Percentiles rank a stretch among this genome's conserved stretches.
These are phyloP conservation scores for Cordyceps javanica DNA, from an alignment of 2,329 filamentous ascomycete species.

Conservation along the genomic window DNA sequence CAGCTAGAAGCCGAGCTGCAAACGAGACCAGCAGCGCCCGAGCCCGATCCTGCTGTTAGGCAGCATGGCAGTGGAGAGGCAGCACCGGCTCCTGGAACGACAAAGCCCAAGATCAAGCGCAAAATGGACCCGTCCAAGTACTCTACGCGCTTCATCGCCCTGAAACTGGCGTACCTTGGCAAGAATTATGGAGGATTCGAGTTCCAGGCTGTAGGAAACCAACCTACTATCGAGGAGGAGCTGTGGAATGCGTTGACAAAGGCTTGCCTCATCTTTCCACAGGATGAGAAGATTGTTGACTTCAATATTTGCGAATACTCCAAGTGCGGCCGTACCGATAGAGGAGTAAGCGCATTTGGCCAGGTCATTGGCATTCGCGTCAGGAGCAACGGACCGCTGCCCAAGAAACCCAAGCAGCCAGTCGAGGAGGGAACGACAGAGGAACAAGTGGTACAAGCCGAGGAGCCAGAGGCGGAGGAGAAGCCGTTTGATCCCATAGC, in stretches of 20 bases:
- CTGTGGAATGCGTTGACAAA: constrained; percentile 86
- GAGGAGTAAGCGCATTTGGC: constrained; percentile 92
- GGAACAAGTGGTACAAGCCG: constrained; percentile 11
- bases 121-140: constrained; percentile 76
- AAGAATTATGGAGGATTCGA: constrained; percentile 91
- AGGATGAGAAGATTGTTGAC: constrained; percentile 57
- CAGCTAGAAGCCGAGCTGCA: constrained; percentile 62
- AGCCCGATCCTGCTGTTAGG: background rate
- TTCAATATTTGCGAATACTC: constrained; percentile 86
- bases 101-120: constrained; percentile 38
- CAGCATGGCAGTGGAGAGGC: constrained; percentile 8
- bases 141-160: constrained; percentile 73
- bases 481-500: constrained; percentile 56
- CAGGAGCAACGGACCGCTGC: constrained; percentile 66
- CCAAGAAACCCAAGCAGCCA: constrained; percentile 18
- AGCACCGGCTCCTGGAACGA: constrained; percentile 15
- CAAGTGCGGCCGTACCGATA: constrained; percentile 90
- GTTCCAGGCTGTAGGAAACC: constrained; percentile 64
- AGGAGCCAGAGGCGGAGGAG: constrained; percentile 16
- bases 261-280: constrained; percentile 72
- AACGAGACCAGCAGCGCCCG: constrained; percentile 30
- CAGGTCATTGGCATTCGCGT: constrained; percentile 85
- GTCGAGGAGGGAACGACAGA: background rate
- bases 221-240: constrained; percentile 86
- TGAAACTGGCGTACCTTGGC: constrained; percentile 92